Base-by-base conservation (phyloP, 345 rosid species). In the Capsella bursapastoris region DNA sequence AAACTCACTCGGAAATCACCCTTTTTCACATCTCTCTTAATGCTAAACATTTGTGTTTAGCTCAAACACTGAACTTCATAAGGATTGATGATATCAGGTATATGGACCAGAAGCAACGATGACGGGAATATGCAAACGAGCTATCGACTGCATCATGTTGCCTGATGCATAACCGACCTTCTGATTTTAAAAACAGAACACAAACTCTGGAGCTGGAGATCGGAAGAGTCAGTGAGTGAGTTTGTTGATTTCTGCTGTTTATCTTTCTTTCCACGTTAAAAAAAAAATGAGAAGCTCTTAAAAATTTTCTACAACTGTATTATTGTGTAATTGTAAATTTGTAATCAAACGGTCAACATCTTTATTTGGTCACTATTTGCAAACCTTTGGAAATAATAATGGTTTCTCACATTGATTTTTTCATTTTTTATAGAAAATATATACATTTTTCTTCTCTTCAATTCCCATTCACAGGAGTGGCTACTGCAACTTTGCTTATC, bases 121-220 rank as follows among this genome's bases (percentile, higher is more conserved):
- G 98, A 94, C 97, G 0, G 97, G 97, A 72, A 92, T 94, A 55
- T 94, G 98, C 96, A 94, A 94, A 82, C 77, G 85, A 57, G 97
- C 98, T 53, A 94, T 94, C 38, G 97, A 90, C 63, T 92, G 97
- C 87, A 80, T 90, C 66, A 88, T 90, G 95, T 77, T 90, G 3
- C 66, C 80, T 57, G 81, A 77, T 16, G 79, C 85, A 69, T 90
- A 78, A 41, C 4, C 45, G 0, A 70, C 44, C 59, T 61, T 25
- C 44, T 35, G 28, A 11, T 37, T 22, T 35, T 2, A 8, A 9
- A 68, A 53, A 32, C 69, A 60, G 11, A 66, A 57, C 44, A 57
- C 11, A 3, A 49, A 18, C 61, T n/a, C 7, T 2, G 40, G 25
- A 56, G 22, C 60, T 70, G 47, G 48, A 55, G 73, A 32, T 38